phyloP scores from a whole-genome alignment of 2,329 filamentous ascomycete genomes.

The Penicillium sp. region DNA sequence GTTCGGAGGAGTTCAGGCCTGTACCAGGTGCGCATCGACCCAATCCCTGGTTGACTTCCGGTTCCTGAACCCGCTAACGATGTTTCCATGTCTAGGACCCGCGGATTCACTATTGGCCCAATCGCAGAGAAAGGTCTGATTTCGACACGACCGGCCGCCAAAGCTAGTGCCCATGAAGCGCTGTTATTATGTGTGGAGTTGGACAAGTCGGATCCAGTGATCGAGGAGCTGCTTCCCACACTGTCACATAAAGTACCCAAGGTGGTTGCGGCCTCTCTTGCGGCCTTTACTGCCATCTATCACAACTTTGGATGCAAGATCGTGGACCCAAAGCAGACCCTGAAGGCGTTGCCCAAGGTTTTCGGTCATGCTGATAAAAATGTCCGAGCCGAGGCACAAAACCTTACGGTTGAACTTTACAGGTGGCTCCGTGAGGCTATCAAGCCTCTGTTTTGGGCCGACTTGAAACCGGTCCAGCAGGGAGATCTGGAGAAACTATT shows the following conservation, averaged over 20 bases:
- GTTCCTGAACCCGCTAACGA: not conserved
- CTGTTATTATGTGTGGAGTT: constrained; percentile 87
- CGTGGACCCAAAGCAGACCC: constrained; percentile 85
- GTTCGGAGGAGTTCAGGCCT: constrained; percentile 79
- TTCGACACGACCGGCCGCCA: constrained; percentile 84
- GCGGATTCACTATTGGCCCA: constrained; percentile 70
- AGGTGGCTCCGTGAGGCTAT: constrained; percentile 96
- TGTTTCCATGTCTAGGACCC: constrained; percentile 56
- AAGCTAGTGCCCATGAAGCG: constrained; percentile 82
- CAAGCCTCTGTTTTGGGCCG: constrained; percentile 96
- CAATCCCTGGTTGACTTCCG: not conserved
- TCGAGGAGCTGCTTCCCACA: constrained; percentile 85
- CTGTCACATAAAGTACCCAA: constrained; percentile 90
- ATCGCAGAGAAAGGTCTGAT: constrained; percentile 90
- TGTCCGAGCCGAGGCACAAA: constrained; percentile 89
- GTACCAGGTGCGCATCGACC: constrained; percentile 57
- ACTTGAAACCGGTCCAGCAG: constrained; percentile 94
- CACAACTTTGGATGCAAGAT: constrained; percentile 95
- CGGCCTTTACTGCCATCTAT: constrained; percentile 78
- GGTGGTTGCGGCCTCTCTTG: constrained; percentile 73
- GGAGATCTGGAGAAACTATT: constrained; percentile 91
- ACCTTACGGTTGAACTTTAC: constrained; percentile 90
- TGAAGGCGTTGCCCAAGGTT: constrained; percentile 84
- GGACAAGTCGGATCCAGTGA: constrained; percentile 78
- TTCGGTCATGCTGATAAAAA: constrained; percentile 99